phyloP scores from a whole-genome alignment of 2,329 filamentous ascomycete species.

The Chalaropsis ovoidea region DNA sequence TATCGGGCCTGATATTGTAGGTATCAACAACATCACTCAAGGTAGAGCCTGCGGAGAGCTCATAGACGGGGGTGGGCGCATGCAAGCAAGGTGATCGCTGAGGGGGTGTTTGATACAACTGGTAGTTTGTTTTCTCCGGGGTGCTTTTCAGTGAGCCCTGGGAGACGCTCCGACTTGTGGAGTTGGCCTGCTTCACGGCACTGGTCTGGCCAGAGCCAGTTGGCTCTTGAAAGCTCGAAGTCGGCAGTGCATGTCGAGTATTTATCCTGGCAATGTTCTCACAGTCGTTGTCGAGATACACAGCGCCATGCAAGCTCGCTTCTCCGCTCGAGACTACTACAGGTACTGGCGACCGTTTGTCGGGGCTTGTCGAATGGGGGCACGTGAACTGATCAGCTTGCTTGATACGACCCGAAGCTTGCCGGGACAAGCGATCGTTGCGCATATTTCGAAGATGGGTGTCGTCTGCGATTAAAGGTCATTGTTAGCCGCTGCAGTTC shows the following conservation, averaged over 20 bases:
- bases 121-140: neutral
- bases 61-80: neutral
- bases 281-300: neutral
- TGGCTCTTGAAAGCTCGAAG: neutral
- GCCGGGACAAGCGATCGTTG: neutral
- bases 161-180: too few species aligned
- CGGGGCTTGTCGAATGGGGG: neutral
- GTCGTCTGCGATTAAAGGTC: neutral
- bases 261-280: neutral
- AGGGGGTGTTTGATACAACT: neutral
- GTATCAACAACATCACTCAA: neutral
- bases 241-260: neutral
- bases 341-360: neutral
- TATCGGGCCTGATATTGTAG: neutral
- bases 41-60: neutral
- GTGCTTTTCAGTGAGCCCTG: neutral
- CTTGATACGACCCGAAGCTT: neutral
- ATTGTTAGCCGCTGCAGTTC: neutral
- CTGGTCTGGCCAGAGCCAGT: neutral
- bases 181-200: neutral
- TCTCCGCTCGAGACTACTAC: neutral
- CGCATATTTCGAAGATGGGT: neutral
- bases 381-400: neutral
- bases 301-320: neutral
- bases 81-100: conserved; percentile 1